phyloP scores from a whole-genome alignment of 805 yeast species.

The Geotrichum ghanense region DNA sequence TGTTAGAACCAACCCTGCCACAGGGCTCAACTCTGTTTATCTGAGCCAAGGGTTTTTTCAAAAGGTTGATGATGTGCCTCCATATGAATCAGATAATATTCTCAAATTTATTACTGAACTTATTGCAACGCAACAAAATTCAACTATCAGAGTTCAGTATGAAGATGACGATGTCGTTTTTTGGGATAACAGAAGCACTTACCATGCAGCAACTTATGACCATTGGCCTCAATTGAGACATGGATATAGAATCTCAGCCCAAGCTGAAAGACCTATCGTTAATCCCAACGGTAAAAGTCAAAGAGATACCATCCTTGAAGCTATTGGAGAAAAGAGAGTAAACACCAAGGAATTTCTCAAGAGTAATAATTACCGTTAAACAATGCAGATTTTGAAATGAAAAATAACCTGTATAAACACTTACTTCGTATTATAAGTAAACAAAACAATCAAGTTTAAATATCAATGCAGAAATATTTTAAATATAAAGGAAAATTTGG shows the following conservation, averaged over 20 bases:
- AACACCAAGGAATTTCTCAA: no score
- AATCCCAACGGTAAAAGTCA: conserved; percentile 28
- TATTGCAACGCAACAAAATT: conserved; percentile 38
- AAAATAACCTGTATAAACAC: no score
- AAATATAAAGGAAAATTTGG: no score
- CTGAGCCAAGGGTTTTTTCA: no score
- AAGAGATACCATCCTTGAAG: conserved; percentile 16
- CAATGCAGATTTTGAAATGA: no score
- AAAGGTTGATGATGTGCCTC: no score
- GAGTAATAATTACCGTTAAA: no score
- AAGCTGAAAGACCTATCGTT: conserved; percentile 44
- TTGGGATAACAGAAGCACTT: conserved; percentile 39
- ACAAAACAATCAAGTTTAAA: no score
- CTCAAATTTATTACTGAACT: conserved; percentile 35
- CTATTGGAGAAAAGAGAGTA: conserved; percentile 19
- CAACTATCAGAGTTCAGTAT: no score
- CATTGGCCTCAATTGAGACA: conserved; percentile 33
- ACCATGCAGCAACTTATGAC: conserved; percentile 43
- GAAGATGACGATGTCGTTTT: conserved; percentile 33
- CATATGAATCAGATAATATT: conserved; percentile 38
- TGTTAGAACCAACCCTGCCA: conserved; percentile 52
- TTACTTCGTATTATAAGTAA: no score
- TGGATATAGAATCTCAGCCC: conserved; percentile 32
- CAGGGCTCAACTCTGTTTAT: no score
- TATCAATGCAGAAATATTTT: no score